A percentile compares a stretch with the other conserved stretches of the same genome.
These are phyloP conservation scores for Phytophthora colocasiae DNA, from an alignment of 352 stramenopile genomes.

Conservation along the genomic window DNA sequence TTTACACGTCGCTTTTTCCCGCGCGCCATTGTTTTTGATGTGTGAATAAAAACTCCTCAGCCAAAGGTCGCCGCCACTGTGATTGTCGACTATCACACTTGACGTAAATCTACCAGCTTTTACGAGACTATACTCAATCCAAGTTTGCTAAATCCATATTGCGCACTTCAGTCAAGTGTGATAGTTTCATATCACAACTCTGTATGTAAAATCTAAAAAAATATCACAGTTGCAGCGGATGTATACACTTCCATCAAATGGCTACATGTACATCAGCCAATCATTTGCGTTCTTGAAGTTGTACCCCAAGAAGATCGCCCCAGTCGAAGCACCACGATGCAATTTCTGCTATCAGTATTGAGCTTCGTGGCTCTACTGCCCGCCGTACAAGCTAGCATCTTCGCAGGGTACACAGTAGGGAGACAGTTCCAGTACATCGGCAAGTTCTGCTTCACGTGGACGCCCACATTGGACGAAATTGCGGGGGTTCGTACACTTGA, in stretches of 20 bases:
- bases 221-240: too few species aligned
- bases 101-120: too few species aligned
- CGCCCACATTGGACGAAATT: constrained; percentile 60
- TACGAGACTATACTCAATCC: too few species aligned
- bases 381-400: constrained; percentile 42
- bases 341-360: constrained; percentile 20
- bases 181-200: too few species aligned
- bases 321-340: constrained; percentile 12
- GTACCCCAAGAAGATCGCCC: constrained; percentile 27
- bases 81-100: too few species aligned
- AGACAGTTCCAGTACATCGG: constrained; percentile 81
- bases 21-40: too few species aligned
- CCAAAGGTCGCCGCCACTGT: too few species aligned
- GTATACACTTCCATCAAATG: constrained; percentile 12
- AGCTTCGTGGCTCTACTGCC: constrained; percentile 4
- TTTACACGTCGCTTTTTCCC: too few species aligned
- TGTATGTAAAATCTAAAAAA: too few species aligned
- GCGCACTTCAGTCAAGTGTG: too few species aligned
- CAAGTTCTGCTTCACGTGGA: constrained; percentile 87
- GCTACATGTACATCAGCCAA: constrained; percentile 12
- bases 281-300: constrained; percentile 36
- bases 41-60: too few species aligned
- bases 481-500: constrained; percentile 46
- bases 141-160: too few species aligned
- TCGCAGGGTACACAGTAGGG: constrained; percentile 67